These are phyloP conservation scores for Phanerodontia chrysosporium DNA, from an alignment of 768 basidiomycete species.

Conservation along the genomic window DNA sequence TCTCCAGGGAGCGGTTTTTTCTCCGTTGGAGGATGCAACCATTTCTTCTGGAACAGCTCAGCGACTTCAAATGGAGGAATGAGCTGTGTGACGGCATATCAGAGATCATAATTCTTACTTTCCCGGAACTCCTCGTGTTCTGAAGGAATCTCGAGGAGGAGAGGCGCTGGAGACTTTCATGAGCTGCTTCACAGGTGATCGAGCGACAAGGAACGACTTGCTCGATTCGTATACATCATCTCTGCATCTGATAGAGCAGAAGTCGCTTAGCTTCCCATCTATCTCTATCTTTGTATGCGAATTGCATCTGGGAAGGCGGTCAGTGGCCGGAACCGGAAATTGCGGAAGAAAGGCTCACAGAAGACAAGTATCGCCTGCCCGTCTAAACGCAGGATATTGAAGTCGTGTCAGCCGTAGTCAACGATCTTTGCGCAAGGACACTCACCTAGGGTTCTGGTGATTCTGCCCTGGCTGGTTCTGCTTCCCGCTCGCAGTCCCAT, in stretches of 20 bases:
- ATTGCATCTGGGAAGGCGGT: slow-evolving; percentile 12
- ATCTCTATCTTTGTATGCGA: slow-evolving; percentile 15
- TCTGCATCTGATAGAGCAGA: slow-evolving; percentile 21
- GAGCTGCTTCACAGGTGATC: background rate
- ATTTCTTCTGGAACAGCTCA: slow-evolving; percentile 16
- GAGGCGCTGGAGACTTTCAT: background rate
- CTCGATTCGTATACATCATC: slow-evolving; percentile 11
- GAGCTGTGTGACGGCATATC: background rate
- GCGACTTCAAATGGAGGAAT: slow-evolving; percentile 11
- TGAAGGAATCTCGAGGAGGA: background rate
- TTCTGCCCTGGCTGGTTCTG: no score
- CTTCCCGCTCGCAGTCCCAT: no score
- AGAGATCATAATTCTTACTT: slow-evolving; percentile 7
- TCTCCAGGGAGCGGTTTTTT: background rate
- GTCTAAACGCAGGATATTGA: no score
- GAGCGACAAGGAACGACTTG: background rate
- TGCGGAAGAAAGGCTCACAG: background rate
- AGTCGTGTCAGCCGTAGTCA: no score
- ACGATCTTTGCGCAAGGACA: no score
- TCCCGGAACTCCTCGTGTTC: slow-evolving; percentile 1
- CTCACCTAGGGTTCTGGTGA: no score
- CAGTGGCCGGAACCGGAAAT: no score
- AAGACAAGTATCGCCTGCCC: background rate
- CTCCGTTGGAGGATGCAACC: slow-evolving; percentile 13
- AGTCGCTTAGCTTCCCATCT: slow-evolving; percentile 20